phyloP scores from a whole-genome alignment of 768 basidiomycete genomes.

The Pleurotus ostreatus region DNA sequence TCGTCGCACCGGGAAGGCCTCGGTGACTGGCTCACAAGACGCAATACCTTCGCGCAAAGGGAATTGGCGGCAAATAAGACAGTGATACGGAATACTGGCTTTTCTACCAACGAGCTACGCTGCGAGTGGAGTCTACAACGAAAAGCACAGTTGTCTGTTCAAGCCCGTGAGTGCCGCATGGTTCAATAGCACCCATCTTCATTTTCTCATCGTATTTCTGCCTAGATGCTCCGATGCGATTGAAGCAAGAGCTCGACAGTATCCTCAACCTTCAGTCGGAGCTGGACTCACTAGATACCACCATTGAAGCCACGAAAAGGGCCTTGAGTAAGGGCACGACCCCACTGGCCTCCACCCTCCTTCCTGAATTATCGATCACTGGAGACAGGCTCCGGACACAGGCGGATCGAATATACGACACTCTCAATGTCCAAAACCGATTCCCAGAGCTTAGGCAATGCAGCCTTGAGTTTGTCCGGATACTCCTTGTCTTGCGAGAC shows the following conservation, averaged over 20 bases:
- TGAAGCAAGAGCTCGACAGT: conserved; percentile 29
- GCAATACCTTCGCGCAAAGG: conserved; percentile 12
- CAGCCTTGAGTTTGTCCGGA: conserved; percentile 21
- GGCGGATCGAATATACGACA: conserved; percentile 27
- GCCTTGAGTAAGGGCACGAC: conserved; percentile 8
- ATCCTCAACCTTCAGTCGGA: conserved; percentile 24
- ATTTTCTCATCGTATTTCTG: too few species aligned
- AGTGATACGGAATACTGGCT: background rate
- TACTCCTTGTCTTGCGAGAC: conserved; percentile 29
- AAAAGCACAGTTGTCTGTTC: conserved; percentile 22
- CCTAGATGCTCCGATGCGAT: conserved; percentile 20
- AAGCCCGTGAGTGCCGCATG: conserved; percentile 20
- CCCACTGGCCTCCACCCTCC: conserved; percentile 6
- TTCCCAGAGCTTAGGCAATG: conserved; percentile 28
- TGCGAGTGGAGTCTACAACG: conserved; percentile 30
- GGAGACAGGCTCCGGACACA: conserved; percentile 17
- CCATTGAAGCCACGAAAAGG: conserved; percentile 12
- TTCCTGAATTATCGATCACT: conserved; percentile 17
- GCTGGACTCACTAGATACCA: conserved; percentile 18
- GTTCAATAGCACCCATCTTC: background rate
- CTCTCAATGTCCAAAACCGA: conserved; percentile 25
- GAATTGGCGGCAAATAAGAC: conserved; percentile 1
- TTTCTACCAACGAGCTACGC: conserved; percentile 17
- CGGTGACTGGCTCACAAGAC: conserved; percentile 26
- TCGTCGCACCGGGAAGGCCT: conserved; percentile 22